Conservation (phyloP, 805 yeast species). For the Debaryomyces maramus region DNA sequence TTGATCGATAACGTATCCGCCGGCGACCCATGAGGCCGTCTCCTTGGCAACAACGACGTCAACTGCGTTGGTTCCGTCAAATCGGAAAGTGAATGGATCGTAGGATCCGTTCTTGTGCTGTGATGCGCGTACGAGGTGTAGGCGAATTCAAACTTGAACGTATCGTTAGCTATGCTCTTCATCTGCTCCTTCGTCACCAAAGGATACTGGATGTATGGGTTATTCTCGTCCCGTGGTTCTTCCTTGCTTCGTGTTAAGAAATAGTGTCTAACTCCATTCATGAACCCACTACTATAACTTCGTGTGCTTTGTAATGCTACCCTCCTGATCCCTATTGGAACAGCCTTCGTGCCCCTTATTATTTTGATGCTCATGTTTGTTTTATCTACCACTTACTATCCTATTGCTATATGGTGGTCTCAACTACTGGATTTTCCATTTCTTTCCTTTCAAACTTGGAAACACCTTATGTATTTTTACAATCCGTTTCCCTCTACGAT, state of each 20-base stretch:
- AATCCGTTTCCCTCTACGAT: no score
- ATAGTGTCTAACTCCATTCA: constrained; percentile 20
- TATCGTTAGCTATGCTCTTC: constrained; percentile 35
- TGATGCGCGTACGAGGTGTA: constrained; percentile 52
- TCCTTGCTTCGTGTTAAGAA: constrained; percentile 19
- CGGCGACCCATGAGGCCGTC: constrained; percentile 54
- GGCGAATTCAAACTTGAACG: constrained; percentile 43
- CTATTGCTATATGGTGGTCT: no score
- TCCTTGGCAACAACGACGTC: constrained; percentile 45
- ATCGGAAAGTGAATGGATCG: constrained; percentile 50
- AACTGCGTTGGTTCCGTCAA: constrained; percentile 49
- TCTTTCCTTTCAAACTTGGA: no score
- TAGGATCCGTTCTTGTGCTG: constrained; percentile 36
- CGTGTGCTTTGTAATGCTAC: no score
- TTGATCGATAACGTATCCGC: constrained; percentile 51
- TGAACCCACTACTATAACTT: not conserved
- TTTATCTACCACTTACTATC: no score
- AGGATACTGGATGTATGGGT: constrained; percentile 43
- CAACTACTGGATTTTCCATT: no score
- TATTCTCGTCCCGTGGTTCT: constrained; percentile 25
- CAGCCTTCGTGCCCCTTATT: not conserved
- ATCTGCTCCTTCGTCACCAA: constrained; percentile 40
- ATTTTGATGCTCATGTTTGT: not conserved
- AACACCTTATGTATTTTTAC: no score
- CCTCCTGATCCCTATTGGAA: not conserved